A percentile compares a stretch with the other conserved stretches of the same genome.
Evolutionary conservation across 1,139 yeast species (phyloP).

Genomic region (Debaryomyces nepalensis): DNA sequence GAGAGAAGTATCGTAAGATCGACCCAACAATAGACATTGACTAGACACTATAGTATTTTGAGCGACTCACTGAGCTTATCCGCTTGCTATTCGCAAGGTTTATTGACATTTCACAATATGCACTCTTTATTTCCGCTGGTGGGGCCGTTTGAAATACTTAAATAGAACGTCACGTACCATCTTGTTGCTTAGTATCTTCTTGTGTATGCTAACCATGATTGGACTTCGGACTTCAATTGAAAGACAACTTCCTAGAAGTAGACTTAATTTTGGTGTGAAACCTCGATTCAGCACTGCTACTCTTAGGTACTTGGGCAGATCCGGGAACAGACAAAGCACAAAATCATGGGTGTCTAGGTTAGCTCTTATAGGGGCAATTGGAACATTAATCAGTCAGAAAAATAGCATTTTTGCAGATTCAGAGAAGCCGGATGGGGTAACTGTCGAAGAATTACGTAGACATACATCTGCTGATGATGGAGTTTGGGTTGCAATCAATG

Average conservation of each 20-base stretch:
- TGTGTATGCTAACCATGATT: not conserved
- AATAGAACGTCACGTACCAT: too few relatives aligned
- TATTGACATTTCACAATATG: too few relatives aligned
- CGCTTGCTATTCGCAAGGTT: too few relatives aligned
- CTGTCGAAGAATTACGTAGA: conserved; percentile 19
- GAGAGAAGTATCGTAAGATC: too few relatives aligned
- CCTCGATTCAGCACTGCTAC: not conserved
- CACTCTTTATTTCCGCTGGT: not conserved
- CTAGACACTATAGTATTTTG: too few relatives aligned
- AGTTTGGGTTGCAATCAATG: conserved; percentile 33
- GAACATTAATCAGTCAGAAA: not conserved
- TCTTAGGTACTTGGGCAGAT: not conserved
- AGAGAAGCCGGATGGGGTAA: conserved; percentile 8
- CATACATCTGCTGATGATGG: conserved; percentile 22
- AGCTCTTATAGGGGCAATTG: not conserved
- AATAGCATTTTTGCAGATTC: conserved; percentile 1
- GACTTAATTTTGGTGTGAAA: not conserved
- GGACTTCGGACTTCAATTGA: not conserved
- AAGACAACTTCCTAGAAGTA: not conserved
- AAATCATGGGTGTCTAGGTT: not conserved
- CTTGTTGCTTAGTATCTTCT: too few relatives aligned
- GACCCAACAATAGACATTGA: too few relatives aligned
- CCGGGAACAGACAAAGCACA: not conserved
- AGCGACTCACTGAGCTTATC: too few relatives aligned
- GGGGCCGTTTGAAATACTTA: not conserved